A percentile compares a stretch with the other conserved stretches of the same genome.
Conservation (phyloP, 2,329 filamentous ascomycete species). For the Penicillium vulpinum region DNA sequence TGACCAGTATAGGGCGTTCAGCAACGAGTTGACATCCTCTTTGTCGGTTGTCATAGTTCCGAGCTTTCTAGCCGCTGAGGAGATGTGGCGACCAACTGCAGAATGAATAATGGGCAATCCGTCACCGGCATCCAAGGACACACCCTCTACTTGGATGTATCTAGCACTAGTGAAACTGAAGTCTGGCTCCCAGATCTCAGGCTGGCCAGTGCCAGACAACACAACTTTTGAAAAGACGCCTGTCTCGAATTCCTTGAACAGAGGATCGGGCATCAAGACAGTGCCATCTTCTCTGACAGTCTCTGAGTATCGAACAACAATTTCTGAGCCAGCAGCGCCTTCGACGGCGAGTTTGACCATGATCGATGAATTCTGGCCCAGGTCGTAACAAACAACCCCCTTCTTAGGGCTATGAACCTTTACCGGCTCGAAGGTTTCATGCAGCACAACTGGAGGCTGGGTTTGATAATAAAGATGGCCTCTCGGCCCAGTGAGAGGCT, state of each 20-base stretch:
- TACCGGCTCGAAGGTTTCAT: slow-evolving; percentile 22
- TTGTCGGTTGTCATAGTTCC: slow-evolving; percentile 26
- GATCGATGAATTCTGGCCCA: slow-evolving; percentile 25
- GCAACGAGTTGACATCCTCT: slow-evolving; percentile 21
- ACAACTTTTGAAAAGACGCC: slow-evolving; percentile 23
- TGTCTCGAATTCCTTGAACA: slow-evolving; percentile 28
- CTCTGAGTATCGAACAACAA: slow-evolving; percentile 22
- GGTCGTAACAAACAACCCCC: slow-evolving; percentile 21
- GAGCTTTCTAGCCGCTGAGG: slow-evolving; percentile 22
- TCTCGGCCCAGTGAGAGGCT: slow-evolving; percentile 25
- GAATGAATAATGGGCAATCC: slow-evolving; percentile 19
- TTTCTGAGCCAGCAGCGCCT: slow-evolving; percentile 19
- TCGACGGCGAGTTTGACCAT: slow-evolving; percentile 18
- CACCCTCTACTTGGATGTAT: slow-evolving; percentile 27
- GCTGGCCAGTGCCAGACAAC: slow-evolving; percentile 18
- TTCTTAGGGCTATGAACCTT: slow-evolving; percentile 10
- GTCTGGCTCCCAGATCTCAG: slow-evolving; percentile 24
- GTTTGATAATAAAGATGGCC: slow-evolving; percentile 24
- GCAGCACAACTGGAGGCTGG: slow-evolving; percentile 24
- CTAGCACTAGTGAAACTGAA: slow-evolving; percentile 28
- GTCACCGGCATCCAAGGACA: slow-evolving; percentile 11
- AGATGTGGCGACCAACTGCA: slow-evolving; percentile 22
- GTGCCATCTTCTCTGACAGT: slow-evolving; percentile 20
- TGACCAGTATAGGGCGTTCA: slow-evolving; percentile 48
- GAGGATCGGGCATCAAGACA: slow-evolving; percentile 26